Percentiles rank a stretch among this genome's conserved stretches.
phyloP scores from a whole-genome alignment of 2,329 filamentous ascomycete species.

The Emericellopsis atlantica region DNA sequence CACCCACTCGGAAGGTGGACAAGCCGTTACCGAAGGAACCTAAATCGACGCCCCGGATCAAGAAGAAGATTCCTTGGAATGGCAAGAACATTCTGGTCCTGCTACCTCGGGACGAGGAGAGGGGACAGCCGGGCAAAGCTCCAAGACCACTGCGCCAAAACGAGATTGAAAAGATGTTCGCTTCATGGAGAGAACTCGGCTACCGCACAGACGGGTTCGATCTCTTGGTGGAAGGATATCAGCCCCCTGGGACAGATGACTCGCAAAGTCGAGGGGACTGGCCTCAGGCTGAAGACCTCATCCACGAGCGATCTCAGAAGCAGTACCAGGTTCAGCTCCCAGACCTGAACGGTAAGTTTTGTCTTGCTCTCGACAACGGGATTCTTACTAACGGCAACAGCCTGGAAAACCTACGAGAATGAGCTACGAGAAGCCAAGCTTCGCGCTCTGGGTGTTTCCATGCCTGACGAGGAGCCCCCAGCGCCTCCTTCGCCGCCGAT shows the following conservation, averaged over 20 bases:
- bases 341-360: slow-evolving; percentile 45
- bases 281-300: slow-evolving; percentile 49
- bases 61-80: slow-evolving; percentile 63
- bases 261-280: slow-evolving; percentile 58
- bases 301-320: slow-evolving; percentile 36
- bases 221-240: slow-evolving; percentile 33
- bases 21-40: slow-evolving; percentile 24
- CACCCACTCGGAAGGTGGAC: slow-evolving; percentile 20
- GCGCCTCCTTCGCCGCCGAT: slow-evolving; percentile 51
- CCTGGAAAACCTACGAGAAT: slow-evolving; percentile 66
- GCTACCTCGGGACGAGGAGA: slow-evolving; percentile 54
- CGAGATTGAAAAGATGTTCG: slow-evolving; percentile 49
- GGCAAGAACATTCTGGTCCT: slow-evolving; percentile 63
- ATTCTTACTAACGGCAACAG: slow-evolving; percentile 13
- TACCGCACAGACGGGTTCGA: slow-evolving; percentile 61
- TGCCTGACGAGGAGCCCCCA: slow-evolving; percentile 59
- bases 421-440: slow-evolving; percentile 85
- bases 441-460: slow-evolving; percentile 75
- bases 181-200: slow-evolving; percentile 55
- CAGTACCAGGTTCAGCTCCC: slow-evolving; percentile 55
- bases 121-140: slow-evolving; percentile 42
- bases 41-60: slow-evolving; percentile 40
- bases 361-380: neutral
- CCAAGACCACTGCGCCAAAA: slow-evolving; percentile 40
- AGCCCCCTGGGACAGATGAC: slow-evolving; percentile 24